phyloP scores from a whole-genome alignment of 345 rosid genomes.

The Kandelia obovata region DNA sequence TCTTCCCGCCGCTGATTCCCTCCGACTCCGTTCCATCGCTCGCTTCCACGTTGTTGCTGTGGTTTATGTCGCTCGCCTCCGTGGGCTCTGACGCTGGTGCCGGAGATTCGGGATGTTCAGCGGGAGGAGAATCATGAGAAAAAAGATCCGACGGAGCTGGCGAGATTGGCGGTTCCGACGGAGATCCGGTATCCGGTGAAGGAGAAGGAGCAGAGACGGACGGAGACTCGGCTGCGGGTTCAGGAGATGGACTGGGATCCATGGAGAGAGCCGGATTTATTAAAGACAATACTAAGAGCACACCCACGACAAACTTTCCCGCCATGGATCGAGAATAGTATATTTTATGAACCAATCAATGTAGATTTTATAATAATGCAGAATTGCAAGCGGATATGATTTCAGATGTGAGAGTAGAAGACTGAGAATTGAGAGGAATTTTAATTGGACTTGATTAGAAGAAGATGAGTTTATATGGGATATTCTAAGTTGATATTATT shows the following conservation, averaged over 20 bases:
- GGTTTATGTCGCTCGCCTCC: constrained; percentile 26
- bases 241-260: constrained; percentile 26
- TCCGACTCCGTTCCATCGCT: constrained; percentile 3
- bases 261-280: constrained; percentile 14
- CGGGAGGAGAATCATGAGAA: constrained; percentile 17
- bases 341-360: background rate
- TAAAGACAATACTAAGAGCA: constrained; percentile 21
- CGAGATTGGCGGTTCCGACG: constrained; percentile 15
- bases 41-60: constrained; percentile 27
- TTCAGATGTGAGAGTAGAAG: no score
- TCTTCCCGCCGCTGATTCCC: constrained; percentile 54
- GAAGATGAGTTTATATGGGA: no score
- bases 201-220: constrained; percentile 22
- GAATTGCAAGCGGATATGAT: no score
- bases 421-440: no score
- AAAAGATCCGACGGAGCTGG: constrained; percentile 25
- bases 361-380: no score
- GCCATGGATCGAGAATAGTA: constrained; percentile 7
- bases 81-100: constrained; percentile 5
- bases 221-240: constrained; percentile 15
- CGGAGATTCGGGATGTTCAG: constrained; percentile 8
- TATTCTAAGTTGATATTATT: no score
- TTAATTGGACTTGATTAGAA: no score
- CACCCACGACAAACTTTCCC: constrained; percentile 13
- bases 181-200: constrained; percentile 21